Evolutionary conservation across 202 grass and related monocot species (phyloP).

Genomic region (Miscanthus sacchariflorus): DNA sequence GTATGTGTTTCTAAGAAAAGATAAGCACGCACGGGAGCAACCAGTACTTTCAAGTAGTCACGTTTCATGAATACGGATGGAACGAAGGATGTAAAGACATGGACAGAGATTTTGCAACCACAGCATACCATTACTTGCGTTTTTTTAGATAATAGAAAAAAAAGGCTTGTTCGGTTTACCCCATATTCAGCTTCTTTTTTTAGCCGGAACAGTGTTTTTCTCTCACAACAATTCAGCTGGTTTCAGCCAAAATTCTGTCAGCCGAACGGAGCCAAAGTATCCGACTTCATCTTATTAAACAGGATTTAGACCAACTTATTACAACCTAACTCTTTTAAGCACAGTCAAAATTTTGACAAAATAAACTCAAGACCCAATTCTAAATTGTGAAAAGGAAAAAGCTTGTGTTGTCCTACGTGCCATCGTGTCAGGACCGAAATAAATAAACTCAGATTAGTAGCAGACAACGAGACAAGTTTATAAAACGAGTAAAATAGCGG

Average conservation of each 20-base stretch:
- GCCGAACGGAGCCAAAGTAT: no score
- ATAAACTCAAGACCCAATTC: no score
- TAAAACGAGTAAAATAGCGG: not conserved
- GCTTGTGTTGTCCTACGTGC: not conserved
- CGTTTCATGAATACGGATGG: not conserved
- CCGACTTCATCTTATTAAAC: no score
- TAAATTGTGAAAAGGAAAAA: not conserved
- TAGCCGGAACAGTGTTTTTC: no score
- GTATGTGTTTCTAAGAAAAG: not conserved
- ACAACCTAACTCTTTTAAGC: no score
- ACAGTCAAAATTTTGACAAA: no score
- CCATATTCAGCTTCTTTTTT: no score
- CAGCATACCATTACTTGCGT: not conserved
- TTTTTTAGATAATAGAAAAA: no score
- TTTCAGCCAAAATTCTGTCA: no score
- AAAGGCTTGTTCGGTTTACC: no score
- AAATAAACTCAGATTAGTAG: not conserved
- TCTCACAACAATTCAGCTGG: no score
- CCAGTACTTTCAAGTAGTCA: not conserved
- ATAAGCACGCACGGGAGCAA: not conserved
- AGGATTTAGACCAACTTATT: no score
- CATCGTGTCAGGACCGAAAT: not conserved
- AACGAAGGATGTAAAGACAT: not conserved
- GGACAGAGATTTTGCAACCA: conserved; percentile 4
- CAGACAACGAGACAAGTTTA: not conserved